These are phyloP conservation scores for Neocucurbitaria cava DNA, from an alignment of 2,329 filamentous ascomycete genomes.

Conservation along the genomic window DNA sequence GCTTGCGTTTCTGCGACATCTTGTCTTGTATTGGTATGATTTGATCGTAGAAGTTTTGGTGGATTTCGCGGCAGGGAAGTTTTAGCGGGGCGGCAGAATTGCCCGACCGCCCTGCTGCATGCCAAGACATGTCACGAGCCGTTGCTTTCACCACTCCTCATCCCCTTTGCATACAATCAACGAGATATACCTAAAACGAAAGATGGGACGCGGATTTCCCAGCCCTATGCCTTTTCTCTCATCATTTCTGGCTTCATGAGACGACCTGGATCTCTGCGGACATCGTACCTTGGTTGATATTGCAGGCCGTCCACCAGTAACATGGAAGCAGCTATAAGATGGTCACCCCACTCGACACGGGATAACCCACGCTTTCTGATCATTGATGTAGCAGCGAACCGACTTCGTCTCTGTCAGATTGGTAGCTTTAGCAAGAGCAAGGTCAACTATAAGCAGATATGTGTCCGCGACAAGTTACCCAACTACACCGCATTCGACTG, in stretches of 20 bases:
- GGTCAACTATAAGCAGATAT: constrained; percentile 61
- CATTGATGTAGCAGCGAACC: constrained; percentile 66
- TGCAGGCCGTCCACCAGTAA: constrained; percentile 18
- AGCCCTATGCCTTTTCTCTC: background rate
- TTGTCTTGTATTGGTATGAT: constrained; percentile 3
- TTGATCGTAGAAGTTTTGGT: constrained; percentile 8
- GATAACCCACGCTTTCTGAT: constrained; percentile 64
- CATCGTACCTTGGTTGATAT: constrained; percentile 1
- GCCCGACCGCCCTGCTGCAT: constrained; percentile 22
- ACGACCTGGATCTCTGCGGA: background rate
- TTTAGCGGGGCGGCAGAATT: constrained; percentile 42
- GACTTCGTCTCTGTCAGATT: constrained; percentile 65
- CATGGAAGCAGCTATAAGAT: constrained; percentile 69
- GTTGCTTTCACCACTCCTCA: constrained; percentile 17
- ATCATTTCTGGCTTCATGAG: background rate
- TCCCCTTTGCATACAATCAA: background rate
- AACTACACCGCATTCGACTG: constrained; percentile 71
- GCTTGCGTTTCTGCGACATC: constrained; percentile 49
- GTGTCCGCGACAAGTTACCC: constrained; percentile 62
- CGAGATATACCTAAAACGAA: background rate
- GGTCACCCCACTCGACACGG: constrained; percentile 65
- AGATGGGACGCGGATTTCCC: background rate
- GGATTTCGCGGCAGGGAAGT: constrained; percentile 24
- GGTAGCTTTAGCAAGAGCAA: constrained; percentile 43
- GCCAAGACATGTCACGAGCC: constrained; percentile 31